Evolutionary conservation across 441 rosid species (phyloP), one percentile per base, ranked within the genome.

Genomic region (Erodium chrysanthum): DNA sequence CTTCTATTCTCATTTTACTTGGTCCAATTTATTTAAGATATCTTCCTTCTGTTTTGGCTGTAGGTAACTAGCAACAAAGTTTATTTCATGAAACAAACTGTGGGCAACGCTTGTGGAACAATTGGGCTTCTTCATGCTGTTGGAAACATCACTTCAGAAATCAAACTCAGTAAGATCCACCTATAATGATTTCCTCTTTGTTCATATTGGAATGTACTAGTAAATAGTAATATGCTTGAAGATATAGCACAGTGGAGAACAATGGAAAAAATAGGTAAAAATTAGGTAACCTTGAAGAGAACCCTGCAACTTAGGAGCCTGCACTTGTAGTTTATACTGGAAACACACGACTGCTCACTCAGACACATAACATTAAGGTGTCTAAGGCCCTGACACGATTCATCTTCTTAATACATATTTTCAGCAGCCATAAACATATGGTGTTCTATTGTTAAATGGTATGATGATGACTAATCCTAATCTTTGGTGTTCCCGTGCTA

Each of bases 91-190:
- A 89, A 80, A 73, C 97, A 93, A 84, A 93, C 98, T 61, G 98
- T 91, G 64, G 98, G 96, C 69, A 93, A 93, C 81, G 97, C 97
- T 73, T 91, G 98, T 79, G 97, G 98, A 83, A 93, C 98, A 62
- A 80, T 91, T 76, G 98, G 95, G 3, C 96, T 91, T 77, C 96
- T 93, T 80, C 98, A 93, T 78, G 93, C 95, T 70, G 75, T 93
- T 70, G 98, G 97, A 73, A 93, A 93, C 77, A 67, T 88, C 65
- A 81, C 85, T 69, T 89, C 98, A 27, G 73, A 81, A 65, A 73
- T 91, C 81, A 88, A 87, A 58, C 85, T 90, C 6, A 9, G 97
- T 90, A 78, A 86, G 91, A 80, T 44, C 33, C 9, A 50, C 52
- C 22, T 48, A 50, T 50, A 50, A 17, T 50, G 58, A 50, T 15